These are phyloP conservation scores for Penicillium sp. DNA, from an alignment of 2,329 filamentous ascomycete genomes.

Conservation along the genomic window DNA sequence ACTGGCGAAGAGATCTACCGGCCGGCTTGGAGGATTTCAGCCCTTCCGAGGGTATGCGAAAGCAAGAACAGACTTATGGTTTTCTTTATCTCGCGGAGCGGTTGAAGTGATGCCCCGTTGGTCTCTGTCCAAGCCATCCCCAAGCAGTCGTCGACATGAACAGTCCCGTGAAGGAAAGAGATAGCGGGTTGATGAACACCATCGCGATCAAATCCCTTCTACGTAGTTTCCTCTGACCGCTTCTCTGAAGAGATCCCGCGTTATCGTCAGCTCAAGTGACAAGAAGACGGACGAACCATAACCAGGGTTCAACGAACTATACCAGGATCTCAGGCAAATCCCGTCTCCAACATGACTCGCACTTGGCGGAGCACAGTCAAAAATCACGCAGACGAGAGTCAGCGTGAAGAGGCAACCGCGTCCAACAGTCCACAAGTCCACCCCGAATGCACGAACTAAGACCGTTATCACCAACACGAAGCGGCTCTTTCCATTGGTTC, in stretches of 20 bases:
- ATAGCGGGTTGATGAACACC: not conserved
- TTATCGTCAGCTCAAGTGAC: not conserved
- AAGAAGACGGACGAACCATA: not conserved
- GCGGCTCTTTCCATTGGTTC: constrained; percentile 3
- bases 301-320: constrained; percentile 1
- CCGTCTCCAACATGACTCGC: not conserved
- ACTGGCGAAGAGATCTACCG: not conserved
- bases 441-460: not conserved
- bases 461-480: constrained; percentile 10
- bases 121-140: not conserved
- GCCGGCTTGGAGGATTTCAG: not conserved
- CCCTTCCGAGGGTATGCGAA: not conserved
- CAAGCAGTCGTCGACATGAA: not conserved
- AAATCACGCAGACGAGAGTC: not conserved
- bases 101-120: not conserved
- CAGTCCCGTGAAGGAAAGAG: not conserved
- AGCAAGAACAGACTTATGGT: not conserved
- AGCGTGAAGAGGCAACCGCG: not conserved
- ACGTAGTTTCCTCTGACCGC: constrained; percentile 4
- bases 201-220: constrained; percentile 1
- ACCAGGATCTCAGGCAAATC: not conserved
- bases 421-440: not conserved
- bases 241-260: constrained; percentile 1
- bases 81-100: not conserved
- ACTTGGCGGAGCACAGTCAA: not conserved